phyloP scores from a whole-genome alignment of 768 basidiomycete genomes.

The Tubosaeta brunneosetosa region DNA sequence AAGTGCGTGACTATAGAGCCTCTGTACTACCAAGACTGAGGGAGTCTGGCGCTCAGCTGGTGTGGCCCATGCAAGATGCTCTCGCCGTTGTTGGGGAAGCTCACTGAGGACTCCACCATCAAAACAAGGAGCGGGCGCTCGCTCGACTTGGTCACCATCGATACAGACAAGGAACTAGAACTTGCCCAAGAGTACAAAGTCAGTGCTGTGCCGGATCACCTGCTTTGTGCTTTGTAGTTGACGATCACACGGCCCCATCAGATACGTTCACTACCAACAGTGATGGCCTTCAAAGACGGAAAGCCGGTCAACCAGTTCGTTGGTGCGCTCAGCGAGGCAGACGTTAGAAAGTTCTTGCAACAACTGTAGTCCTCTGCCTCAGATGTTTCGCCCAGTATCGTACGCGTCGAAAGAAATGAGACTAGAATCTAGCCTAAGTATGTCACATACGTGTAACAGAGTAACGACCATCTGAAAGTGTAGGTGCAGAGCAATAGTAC shows the following conservation, averaged over 20 bases:
- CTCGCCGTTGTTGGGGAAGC: slow-evolving; percentile 61
- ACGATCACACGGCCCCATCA: slow-evolving; percentile 24
- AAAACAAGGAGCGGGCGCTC: slow-evolving; percentile 51
- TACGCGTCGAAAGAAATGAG: not conserved
- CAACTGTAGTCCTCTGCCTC: slow-evolving; percentile 24
- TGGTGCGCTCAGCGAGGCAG: slow-evolving; percentile 48
- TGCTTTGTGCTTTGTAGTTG: not conserved
- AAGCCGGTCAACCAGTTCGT: slow-evolving; percentile 55
- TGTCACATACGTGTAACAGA: slow-evolving; percentile 4
- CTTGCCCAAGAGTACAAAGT: slow-evolving; percentile 52
- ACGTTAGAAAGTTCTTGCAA: slow-evolving; percentile 44
- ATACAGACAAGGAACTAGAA: slow-evolving; percentile 50
- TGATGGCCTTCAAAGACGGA: slow-evolving; percentile 71
- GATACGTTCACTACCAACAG: slow-evolving; percentile 76
- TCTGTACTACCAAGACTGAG: slow-evolving; percentile 2
- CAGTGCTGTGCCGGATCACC: slow-evolving; percentile 2
- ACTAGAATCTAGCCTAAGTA: slow-evolving; percentile 6
- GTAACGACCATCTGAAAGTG: slow-evolving; percentile 7
- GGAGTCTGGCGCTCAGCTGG: slow-evolving; percentile 47
- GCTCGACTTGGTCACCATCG: slow-evolving; percentile 69
- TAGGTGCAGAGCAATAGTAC: slow-evolving; percentile 13
- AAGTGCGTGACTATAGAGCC: slow-evolving; percentile 45
- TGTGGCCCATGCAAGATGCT: slow-evolving; percentile 72
- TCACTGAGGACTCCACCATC: slow-evolving; percentile 43
- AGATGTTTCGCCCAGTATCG: slow-evolving; percentile 4